Conservation (phyloP, 805 yeast genomes). For the Saccharomyces cerevisiae region DNA sequence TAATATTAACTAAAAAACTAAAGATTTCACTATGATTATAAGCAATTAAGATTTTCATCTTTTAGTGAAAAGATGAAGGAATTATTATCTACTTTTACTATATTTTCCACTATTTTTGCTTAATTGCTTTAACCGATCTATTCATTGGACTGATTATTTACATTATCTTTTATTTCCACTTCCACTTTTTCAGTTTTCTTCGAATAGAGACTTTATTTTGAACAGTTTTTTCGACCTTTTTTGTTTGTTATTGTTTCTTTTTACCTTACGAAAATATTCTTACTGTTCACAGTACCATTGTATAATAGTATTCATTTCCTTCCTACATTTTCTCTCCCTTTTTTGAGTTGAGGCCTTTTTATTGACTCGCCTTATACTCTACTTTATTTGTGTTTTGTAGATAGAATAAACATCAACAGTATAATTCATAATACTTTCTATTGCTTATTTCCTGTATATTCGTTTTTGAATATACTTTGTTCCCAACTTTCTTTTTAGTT, state of each 20-base stretch:
- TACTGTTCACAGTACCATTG: conserved; percentile 6
- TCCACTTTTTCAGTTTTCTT: not conserved
- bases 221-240: conserved; percentile 1
- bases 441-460: not conserved
- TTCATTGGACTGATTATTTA: not conserved
- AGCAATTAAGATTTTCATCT: not conserved
- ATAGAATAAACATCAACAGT: conserved; percentile 10
- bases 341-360: not conserved
- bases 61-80: not conserved
- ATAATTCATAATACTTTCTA: not conserved
- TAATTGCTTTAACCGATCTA: not conserved
- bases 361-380: conserved; percentile 1
- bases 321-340: not conserved
- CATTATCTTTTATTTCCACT: not conserved
- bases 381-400: conserved; percentile 9
- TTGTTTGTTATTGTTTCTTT: conserved; percentile 6
- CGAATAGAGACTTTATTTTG: not conserved
- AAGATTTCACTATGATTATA: not conserved
- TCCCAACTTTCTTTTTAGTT: not conserved
- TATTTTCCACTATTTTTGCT: not conserved
- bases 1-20: not conserved
- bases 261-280: conserved; percentile 1
- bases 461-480: no score
- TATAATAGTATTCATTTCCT: conserved; percentile 6
- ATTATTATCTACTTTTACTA: not conserved